Evolutionary conservation across 148 eudicot genomes (phyloP).

Genomic region (Nepenthes gracilis): DNA sequence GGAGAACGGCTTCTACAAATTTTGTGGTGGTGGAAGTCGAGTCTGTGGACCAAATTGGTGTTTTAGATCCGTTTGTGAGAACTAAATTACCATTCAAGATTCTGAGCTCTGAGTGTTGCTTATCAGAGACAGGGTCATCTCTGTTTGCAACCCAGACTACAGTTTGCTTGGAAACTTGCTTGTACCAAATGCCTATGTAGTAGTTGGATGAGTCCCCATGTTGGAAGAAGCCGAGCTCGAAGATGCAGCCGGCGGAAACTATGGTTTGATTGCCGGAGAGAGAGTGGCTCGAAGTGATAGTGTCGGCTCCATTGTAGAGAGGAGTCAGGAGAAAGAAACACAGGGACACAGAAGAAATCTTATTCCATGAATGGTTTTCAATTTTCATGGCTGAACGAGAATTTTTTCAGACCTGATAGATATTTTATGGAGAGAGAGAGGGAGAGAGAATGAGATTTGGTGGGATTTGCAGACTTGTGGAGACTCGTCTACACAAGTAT

Average conservation of each 20-base stretch:
- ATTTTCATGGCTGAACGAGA: too few relatives aligned
- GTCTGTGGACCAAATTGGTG: constrained; percentile 35
- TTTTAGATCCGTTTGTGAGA: constrained; percentile 13
- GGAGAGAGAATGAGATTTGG: too few relatives aligned
- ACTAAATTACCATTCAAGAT: constrained; percentile 31
- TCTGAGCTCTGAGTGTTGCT: constrained; percentile 15
- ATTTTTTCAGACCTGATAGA: too few relatives aligned
- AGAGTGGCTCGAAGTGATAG: constrained; percentile 23
- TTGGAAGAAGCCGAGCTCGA: constrained; percentile 39
- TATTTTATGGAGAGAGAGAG: too few relatives aligned
- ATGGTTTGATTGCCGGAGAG: constrained; percentile 40
- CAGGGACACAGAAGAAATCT: too few relatives aligned
- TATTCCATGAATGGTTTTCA: too few relatives aligned
- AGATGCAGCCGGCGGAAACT: constrained; percentile 23
- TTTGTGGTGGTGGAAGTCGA: constrained; percentile 8
- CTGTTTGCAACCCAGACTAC: constrained; percentile 53
- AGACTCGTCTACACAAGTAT: too few relatives aligned
- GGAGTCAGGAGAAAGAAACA: too few relatives aligned
- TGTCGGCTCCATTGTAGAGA: constrained; percentile 11
- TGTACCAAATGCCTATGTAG: constrained; percentile 38
- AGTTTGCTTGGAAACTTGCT: constrained; percentile 15
- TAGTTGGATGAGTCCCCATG: constrained; percentile 31
- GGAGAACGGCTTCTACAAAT: constrained; percentile 19
- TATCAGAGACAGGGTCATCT: constrained; percentile 25
- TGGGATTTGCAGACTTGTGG: too few relatives aligned